phyloP scores from a whole-genome alignment of 805 yeast species.

The Saturnispora gosingensis region DNA sequence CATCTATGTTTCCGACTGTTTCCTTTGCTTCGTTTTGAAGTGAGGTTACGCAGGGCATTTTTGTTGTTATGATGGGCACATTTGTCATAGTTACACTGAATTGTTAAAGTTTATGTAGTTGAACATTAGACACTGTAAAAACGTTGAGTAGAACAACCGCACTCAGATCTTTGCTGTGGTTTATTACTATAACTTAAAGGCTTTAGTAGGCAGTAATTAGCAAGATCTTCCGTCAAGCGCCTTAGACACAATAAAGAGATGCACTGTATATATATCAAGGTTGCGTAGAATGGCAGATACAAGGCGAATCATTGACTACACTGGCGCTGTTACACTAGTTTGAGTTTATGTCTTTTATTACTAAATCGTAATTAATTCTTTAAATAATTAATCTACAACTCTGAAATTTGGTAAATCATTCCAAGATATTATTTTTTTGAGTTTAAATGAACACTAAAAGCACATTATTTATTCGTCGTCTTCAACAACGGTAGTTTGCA shows the following conservation, averaged over 20 bases:
- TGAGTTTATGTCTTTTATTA: too few relatives aligned
- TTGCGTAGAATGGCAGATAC: too few relatives aligned
- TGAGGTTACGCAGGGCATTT: slow-evolving; percentile 37
- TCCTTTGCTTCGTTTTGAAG: slow-evolving; percentile 28
- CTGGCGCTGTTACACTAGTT: too few relatives aligned
- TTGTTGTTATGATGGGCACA: slow-evolving; percentile 53
- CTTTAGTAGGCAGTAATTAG: too few relatives aligned
- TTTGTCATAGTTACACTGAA: slow-evolving; percentile 89
- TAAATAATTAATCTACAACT: not conserved
- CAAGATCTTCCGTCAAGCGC: too few relatives aligned
- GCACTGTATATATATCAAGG: too few relatives aligned
- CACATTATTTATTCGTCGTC: slow-evolving; percentile 33
- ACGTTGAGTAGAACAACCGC: too few relatives aligned
- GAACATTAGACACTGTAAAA: not conserved
- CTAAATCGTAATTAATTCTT: not conserved
- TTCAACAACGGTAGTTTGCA: slow-evolving; percentile 94
- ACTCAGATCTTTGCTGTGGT: too few relatives aligned
- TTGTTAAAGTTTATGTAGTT: not conserved
- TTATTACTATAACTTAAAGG: too few relatives aligned
- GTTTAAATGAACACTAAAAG: slow-evolving; percentile 6
- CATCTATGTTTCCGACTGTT: slow-evolving; percentile 11
- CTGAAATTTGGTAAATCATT: not conserved
- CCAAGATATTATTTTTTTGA: slow-evolving; percentile 1
- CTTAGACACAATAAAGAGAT: too few relatives aligned
- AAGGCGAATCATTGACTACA: too few relatives aligned